phyloP scores from a whole-genome alignment of 345 rosid genomes.

The Hibiscus tridactylites region DNA sequence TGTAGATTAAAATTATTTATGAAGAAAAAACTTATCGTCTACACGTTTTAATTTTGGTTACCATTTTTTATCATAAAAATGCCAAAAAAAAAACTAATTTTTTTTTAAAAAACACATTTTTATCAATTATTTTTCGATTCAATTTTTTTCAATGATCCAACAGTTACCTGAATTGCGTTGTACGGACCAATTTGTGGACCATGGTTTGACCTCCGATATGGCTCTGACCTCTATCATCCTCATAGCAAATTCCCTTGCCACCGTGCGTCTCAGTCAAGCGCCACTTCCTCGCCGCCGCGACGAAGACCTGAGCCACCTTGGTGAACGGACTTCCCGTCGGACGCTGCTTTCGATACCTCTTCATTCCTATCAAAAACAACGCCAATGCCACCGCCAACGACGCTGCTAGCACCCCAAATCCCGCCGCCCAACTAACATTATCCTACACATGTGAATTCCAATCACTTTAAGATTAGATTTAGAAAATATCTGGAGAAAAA shows the following conservation, averaged over 20 bases:
- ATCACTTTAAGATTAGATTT: background rate
- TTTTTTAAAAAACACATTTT: too few relatives aligned
- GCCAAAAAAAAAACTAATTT: too few relatives aligned
- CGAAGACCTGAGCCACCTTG: conserved; percentile 53
- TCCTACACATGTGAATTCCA: conserved; percentile 31
- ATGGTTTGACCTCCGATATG: background rate
- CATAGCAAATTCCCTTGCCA: conserved; percentile 28
- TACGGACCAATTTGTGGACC: conserved; percentile 26
- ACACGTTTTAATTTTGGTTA: too few relatives aligned
- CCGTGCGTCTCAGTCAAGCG: conserved; percentile 15
- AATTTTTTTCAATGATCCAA: background rate
- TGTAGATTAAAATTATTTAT: too few relatives aligned
- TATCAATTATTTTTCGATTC: background rate
- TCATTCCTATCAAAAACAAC: conserved; percentile 48
- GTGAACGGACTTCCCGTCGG: conserved; percentile 71
- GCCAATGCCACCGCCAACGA: conserved; percentile 34
- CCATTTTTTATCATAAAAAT: too few relatives aligned
- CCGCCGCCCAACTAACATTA: conserved; percentile 66
- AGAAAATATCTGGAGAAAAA: background rate
- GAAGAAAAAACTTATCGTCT: too few relatives aligned
- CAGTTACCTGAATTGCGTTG: conserved; percentile 57
- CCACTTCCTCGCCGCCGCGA: conserved; percentile 59
- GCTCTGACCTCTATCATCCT: conserved; percentile 17
- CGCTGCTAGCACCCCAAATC: conserved; percentile 49
- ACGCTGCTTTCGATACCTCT: conserved; percentile 38